These are phyloP conservation scores for Saccharomycopsis sp. DNA, from an alignment of 805 yeast genomes.

Conservation along the genomic window DNA sequence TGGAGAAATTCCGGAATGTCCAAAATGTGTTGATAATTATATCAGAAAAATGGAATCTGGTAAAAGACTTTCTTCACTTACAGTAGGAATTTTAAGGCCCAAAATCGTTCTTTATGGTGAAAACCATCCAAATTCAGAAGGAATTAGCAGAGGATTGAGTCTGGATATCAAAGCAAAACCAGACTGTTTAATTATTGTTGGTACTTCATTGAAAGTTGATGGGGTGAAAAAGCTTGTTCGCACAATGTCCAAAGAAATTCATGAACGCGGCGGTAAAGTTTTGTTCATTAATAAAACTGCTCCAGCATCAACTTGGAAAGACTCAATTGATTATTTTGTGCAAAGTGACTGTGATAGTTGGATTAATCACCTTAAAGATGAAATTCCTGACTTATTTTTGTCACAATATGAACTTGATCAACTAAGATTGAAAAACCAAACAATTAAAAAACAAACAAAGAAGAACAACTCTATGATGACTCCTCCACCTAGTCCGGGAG, in stretches of 20 bases:
- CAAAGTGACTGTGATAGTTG: slow-evolving; percentile 75
- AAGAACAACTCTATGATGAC: slow-evolving; percentile 5
- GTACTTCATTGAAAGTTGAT: slow-evolving; percentile 84
- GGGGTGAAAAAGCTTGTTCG: slow-evolving; percentile 79
- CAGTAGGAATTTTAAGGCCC: slow-evolving; percentile 76
- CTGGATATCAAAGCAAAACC: slow-evolving; percentile 61
- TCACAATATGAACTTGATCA: slow-evolving; percentile 33
- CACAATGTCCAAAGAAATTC: slow-evolving; percentile 56
- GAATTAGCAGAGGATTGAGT: slow-evolving; percentile 58
- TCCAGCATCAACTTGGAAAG: slow-evolving; percentile 56
- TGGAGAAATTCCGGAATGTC: slow-evolving; percentile 74
- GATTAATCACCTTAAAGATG: slow-evolving; percentile 42
- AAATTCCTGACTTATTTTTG: slow-evolving; percentile 53
- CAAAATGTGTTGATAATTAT: slow-evolving; percentile 48
- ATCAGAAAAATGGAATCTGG: slow-evolving; percentile 53
- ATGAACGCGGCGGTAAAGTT: slow-evolving; percentile 70
- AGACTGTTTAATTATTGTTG: slow-evolving; percentile 77
- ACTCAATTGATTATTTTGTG: slow-evolving; percentile 69
- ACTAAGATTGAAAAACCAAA: slow-evolving; percentile 2
- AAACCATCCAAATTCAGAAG: slow-evolving; percentile 79
- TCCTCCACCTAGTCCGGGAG: slow-evolving; percentile 17
- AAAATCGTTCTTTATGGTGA: slow-evolving; percentile 90
- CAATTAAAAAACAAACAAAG: background rate
- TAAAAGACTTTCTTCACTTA: slow-evolving; percentile 41
- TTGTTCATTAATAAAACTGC: slow-evolving; percentile 65